Percentiles rank a stretch among this genome's conserved stretches.
Evolutionary conservation across 106 monocot species (phyloP).

Genomic region (Cymbidium sinense): DNA sequence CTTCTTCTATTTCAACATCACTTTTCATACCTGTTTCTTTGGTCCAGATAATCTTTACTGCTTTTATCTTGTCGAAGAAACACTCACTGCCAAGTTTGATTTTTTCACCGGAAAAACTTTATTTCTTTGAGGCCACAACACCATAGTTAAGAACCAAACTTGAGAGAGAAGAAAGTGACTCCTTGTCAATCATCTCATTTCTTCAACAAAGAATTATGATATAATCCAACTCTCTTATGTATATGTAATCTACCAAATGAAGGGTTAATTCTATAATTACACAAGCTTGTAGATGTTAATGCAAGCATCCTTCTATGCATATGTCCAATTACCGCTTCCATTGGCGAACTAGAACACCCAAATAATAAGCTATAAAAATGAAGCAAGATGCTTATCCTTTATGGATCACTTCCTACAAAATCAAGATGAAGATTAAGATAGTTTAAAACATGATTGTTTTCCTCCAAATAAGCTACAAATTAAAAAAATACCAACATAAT

Average conservation of each 20-base stretch:
- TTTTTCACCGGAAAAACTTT: conserved; percentile 7
- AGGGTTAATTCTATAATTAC: conserved; percentile 19
- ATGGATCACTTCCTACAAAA: background rate
- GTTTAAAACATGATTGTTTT: too few relatives aligned
- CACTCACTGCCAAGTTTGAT: conserved; percentile 15
- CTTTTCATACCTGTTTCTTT: conserved; percentile 13
- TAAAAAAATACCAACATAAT: background rate
- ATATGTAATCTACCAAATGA: conserved; percentile 27
- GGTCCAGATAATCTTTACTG: too few relatives aligned
- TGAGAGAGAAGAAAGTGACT: conserved; percentile 48
- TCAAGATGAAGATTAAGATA: too few relatives aligned
- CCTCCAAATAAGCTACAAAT: too few relatives aligned
- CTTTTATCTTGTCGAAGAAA: conserved; percentile 25
- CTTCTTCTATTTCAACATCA: conserved; percentile 31
- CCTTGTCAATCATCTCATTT: conserved; percentile 15
- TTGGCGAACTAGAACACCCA: conserved; percentile 5
- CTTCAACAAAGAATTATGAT: conserved; percentile 23
- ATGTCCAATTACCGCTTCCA: conserved; percentile 53
- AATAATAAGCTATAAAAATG: too few relatives aligned
- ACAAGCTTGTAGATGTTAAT: conserved; percentile 41
- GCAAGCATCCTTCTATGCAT: conserved; percentile 49
- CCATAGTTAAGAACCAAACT: conserved; percentile 33
- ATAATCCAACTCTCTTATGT: conserved; percentile 20
- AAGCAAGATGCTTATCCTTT: too few relatives aligned
- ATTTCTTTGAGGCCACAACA: conserved; percentile 18